Evolutionary conservation across 352 stramenopile genomes (phyloP).

Genomic region (Globisporangium mamillatum): DNA sequence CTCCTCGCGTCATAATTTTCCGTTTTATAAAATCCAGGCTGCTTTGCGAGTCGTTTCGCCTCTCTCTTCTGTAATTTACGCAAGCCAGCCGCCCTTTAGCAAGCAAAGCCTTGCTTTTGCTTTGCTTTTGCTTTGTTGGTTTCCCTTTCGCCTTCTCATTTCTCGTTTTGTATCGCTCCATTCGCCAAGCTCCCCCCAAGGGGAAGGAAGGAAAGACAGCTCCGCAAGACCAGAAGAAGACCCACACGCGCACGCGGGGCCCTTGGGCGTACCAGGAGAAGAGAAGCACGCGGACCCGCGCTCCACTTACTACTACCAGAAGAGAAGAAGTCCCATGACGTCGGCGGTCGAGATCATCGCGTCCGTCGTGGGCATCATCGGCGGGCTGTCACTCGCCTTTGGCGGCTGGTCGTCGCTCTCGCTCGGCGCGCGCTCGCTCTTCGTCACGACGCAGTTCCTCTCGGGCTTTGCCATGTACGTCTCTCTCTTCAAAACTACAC

Average conservation of each 20-base stretch:
- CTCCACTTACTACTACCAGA: background rate
- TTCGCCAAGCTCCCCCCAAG: constrained; percentile 8
- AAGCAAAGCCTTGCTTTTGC: background rate
- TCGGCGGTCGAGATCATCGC: constrained; percentile 63
- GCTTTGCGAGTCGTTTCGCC: background rate
- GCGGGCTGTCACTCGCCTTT: constrained; percentile 82
- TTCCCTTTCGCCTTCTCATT: constrained; percentile 31
- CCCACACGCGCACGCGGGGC: background rate
- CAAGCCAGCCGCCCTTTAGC: too few relatives aligned
- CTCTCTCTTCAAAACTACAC: background rate
- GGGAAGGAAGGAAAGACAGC: background rate
- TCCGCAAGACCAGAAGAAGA: background rate
- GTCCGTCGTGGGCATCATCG: constrained; percentile 72
- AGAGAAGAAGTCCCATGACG: constrained; percentile 10
- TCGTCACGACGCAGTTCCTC: constrained; percentile 77
- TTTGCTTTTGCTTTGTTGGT: background rate
- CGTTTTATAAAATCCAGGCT: background rate
- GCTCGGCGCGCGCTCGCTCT: constrained; percentile 80
- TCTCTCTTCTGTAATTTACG: background rate
- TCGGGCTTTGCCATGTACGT: constrained; percentile 84
- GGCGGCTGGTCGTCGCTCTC: constrained; percentile 84
- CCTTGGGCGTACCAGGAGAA: constrained; percentile 3
- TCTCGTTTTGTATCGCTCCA: constrained; percentile 51
- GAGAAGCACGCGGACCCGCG: background rate
- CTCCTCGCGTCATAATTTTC: background rate